phyloP scores from a whole-genome alignment of 352 stramenopile species.

The Globisporangium nagaii region DNA sequence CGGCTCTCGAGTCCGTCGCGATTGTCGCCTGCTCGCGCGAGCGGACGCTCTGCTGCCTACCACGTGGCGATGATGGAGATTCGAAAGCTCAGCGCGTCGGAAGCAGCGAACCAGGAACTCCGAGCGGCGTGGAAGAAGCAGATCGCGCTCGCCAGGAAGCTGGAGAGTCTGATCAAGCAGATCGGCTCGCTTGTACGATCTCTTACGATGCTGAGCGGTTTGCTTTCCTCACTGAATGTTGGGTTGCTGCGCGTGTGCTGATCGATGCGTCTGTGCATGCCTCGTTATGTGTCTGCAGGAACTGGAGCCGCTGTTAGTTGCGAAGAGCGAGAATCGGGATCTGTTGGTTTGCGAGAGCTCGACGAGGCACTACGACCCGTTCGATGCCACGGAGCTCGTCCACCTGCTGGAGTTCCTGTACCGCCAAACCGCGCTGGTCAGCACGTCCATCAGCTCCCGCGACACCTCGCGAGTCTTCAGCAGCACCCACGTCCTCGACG shows the following conservation, averaged over 20 bases:
- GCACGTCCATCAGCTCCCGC: neutral
- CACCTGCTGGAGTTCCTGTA: neutral
- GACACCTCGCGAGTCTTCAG: slow-evolving; percentile 3
- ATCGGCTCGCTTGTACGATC: neutral
- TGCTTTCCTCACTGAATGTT: too few species aligned
- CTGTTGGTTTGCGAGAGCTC: too few species aligned
- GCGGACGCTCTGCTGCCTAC: slow-evolving; percentile 22
- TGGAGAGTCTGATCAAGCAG: slow-evolving; percentile 29
- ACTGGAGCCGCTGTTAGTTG: too few species aligned
- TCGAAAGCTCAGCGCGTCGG: slow-evolving; percentile 21
- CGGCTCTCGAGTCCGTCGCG: too few species aligned
- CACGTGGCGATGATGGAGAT: slow-evolving; percentile 29
- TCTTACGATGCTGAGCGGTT: too few species aligned
- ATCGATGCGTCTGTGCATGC: too few species aligned
- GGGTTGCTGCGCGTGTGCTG: too few species aligned
- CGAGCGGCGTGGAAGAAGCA: slow-evolving; percentile 28
- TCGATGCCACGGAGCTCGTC: neutral
- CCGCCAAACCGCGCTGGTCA: neutral
- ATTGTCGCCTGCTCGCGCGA: too few species aligned
- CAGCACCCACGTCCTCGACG: slow-evolving; percentile 1
- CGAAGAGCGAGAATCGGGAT: too few species aligned
- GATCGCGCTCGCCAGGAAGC: slow-evolving; percentile 33
- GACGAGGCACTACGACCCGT: neutral
- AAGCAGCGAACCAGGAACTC: slow-evolving; percentile 34
- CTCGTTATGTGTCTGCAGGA: too few species aligned